A percentile compares a stretch with the other conserved stretches of the same genome.
Conservation (phyloP, 805 yeast genomes). For the Myxozyma neotropica region DNA sequence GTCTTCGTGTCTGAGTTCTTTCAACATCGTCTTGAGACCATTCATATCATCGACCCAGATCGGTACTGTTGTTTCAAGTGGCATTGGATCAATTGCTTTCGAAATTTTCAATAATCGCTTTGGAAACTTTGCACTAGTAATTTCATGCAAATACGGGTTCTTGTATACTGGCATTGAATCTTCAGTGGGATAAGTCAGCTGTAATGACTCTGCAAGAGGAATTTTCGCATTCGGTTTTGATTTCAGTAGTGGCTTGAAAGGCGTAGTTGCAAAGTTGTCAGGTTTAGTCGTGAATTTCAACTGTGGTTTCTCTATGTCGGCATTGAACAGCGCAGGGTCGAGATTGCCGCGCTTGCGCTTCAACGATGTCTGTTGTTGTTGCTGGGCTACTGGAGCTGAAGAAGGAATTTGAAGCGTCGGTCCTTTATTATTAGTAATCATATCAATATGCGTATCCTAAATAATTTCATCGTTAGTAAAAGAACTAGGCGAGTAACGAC, state of each 20-base stretch:
- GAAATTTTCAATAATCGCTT: conserved; percentile 1
- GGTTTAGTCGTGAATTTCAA: conserved; percentile 55
- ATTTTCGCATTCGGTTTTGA: conserved; percentile 69
- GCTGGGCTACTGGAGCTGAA: neutral
- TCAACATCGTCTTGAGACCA: conserved; percentile 56
- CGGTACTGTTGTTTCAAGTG: conserved; percentile 62
- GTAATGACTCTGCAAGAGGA: conserved; percentile 54
- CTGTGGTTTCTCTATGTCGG: conserved; percentile 67
- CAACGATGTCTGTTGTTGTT: conserved; percentile 47
- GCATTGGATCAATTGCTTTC: conserved; percentile 53
- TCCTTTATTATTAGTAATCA: conserved; percentile 45
- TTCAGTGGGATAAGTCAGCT: conserved; percentile 32
- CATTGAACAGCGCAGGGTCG: conserved; percentile 24
- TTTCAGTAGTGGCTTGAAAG: conserved; percentile 75
- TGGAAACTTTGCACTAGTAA: conserved; percentile 10
- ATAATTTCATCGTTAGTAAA: conserved; percentile 22
- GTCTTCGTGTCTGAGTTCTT: conserved; percentile 51
- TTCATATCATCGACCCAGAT: conserved; percentile 70
- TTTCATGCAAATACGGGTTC: conserved; percentile 12
- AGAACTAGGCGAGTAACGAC: conserved; percentile 6
- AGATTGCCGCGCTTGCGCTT: conserved; percentile 28
- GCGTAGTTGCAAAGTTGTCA: conserved; percentile 68
- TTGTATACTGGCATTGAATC: conserved; percentile 18
- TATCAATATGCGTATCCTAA: conserved; percentile 29
- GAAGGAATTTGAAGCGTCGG: neutral